Base-by-base conservation (phyloP, 2,329 filamentous ascomycete genomes). In the Apiospora phragmitis region DNA sequence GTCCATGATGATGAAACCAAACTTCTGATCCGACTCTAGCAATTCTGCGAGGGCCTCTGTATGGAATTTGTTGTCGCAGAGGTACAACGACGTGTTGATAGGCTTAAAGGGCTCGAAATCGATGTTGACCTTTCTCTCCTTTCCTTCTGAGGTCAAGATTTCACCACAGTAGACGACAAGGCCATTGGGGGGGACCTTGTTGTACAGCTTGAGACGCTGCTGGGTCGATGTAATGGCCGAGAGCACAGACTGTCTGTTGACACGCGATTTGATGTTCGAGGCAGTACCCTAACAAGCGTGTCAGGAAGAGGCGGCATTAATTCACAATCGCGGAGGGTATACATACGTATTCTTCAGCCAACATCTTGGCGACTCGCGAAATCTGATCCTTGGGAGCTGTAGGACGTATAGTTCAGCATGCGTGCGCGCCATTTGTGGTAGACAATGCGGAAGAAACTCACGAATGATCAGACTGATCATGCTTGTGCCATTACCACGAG, bases 101-200 rank as follows among this genome's bases (percentile, higher is more conserved):
- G 96, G 96, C 89, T 99, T 99, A 89, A 99, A 99, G 42, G 96
- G 96, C 85, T 99, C 96, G 82, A 99, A 99, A 82, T 99, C 97
- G 82, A 99, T 99, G 85, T 99, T 99, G 87, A 99, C 97, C 88
- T 98, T 99, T 80, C 96, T 90, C 86, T 99, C 96, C 85, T 99
- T 99, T 84, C 96, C 96, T 87, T 99, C 96, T 41, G 92, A 92
- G 70, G 96, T 99, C 87, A 99, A 92, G 82, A 99, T 98, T 98
- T 99, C 96, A 91, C 96, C 96, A 83, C 96, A 99, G 89, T 99
- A 99, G 76, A 99, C 93, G 75, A 99, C 96, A 76, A 99, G 87
- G 72, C 96, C 96, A 84, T 99, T 99, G 67, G 96, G 94, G 42
- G 97, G 96, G 70, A 99, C 96, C 85, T 98, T 98, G 85, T 95